Conservation (phyloP, 257 asterid genomes). For the Phtheirospermum japonicum region DNA sequence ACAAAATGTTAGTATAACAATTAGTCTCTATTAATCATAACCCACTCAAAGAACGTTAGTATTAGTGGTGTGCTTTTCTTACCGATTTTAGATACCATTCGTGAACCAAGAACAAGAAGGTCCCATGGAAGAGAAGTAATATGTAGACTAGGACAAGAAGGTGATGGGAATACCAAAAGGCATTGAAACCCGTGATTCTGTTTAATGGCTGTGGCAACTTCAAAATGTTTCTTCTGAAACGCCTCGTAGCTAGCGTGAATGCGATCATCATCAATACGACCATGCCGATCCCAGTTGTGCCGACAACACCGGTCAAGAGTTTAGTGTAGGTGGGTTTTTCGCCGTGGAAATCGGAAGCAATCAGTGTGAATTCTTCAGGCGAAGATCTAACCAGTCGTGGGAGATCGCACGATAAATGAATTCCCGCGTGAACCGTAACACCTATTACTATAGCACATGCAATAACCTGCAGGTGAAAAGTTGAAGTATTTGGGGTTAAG, state of each 20-base stretch:
- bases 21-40: background rate
- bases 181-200: constrained; percentile 80
- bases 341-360: constrained; percentile 61
- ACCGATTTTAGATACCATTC: constrained; percentile 80
- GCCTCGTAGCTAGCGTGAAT: constrained; percentile 70
- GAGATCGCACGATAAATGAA: constrained; percentile 73
- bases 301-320: constrained; percentile 48
- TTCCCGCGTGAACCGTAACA: constrained; percentile 59
- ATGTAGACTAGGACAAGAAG: constrained; percentile 77
- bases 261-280: constrained; percentile 57
- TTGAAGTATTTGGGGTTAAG: background rate
- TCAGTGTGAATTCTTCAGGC: constrained; percentile 56
- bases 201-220: constrained; percentile 70
- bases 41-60: background rate
- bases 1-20: constrained; percentile 5
- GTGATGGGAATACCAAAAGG: constrained; percentile 97
- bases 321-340: constrained; percentile 51
- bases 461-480: constrained; percentile 35
- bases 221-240: constrained; percentile 59
- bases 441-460: constrained; percentile 70
- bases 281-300: constrained; percentile 67
- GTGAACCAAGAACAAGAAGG: constrained; percentile 67
- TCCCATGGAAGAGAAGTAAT: constrained; percentile 66
- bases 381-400: constrained; percentile 59
- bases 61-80: constrained; percentile 20